Evolutionary conservation across 768 basidiomycete species (phyloP).

Genomic region (Mycena chlorophos): DNA sequence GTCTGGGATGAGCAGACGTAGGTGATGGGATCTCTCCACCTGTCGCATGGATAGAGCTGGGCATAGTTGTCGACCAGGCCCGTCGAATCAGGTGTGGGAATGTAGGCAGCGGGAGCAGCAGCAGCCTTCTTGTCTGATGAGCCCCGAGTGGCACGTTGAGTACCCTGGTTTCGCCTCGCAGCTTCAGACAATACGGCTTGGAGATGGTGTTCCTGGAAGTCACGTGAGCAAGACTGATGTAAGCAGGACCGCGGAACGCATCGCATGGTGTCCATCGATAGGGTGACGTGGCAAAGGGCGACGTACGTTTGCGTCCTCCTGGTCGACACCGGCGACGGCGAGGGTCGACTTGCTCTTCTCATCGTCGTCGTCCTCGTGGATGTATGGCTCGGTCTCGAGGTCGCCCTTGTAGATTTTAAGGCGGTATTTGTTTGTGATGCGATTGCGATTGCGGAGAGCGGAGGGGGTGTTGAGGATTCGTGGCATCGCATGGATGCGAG

Average conservation of each 20-base stretch:
- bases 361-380: constrained; percentile 85
- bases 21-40: constrained; percentile 76
- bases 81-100: constrained; percentile 92
- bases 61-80: constrained; percentile 81
- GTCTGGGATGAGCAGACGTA: constrained; percentile 85
- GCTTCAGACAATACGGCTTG: constrained; percentile 44
- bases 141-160: constrained; percentile 12
- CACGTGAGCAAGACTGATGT: constrained; percentile 40
- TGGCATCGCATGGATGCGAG: constrained; percentile 80
- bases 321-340: constrained; percentile 83
- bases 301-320: constrained; percentile 92
- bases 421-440: constrained; percentile 90
- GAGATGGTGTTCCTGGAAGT: constrained; percentile 57
- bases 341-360: constrained; percentile 76
- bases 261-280: constrained; percentile 44
- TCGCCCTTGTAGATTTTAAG: constrained; percentile 81
- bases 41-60: constrained; percentile 65
- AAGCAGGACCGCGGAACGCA: constrained; percentile 51
- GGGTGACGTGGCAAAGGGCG: constrained; percentile 23
- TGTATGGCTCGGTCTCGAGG: constrained; percentile 76
- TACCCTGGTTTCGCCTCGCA: constrained; percentile 13
- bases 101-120: constrained; percentile 63
- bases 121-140: constrained; percentile 13
- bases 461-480: constrained; percentile 76
- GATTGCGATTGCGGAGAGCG: constrained; percentile 82